Conservation (phyloP, 2,329 filamentous ascomycete species). For the Mycocentrospora acerina region DNA sequence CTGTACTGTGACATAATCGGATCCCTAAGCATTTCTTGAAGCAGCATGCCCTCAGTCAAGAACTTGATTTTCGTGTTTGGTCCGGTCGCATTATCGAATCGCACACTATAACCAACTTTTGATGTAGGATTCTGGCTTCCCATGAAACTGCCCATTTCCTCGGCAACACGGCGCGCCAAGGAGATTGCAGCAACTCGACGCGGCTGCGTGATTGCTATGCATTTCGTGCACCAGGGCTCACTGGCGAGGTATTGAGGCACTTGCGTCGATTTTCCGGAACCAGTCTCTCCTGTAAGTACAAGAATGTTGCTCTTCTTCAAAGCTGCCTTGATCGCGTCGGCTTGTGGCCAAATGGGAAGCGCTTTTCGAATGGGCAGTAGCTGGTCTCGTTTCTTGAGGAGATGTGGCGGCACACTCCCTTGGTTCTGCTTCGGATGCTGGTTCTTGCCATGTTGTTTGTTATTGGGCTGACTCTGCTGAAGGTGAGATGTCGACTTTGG, state of each 20-base stretch:
- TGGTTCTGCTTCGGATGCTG: constrained; percentile 8
- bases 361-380: constrained; percentile 60
- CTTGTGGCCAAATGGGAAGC: constrained; percentile 79
- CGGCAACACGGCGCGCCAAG: constrained; percentile 81
- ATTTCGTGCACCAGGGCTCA: constrained; percentile 78
- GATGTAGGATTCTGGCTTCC: constrained; percentile 60
- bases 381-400: constrained; percentile 48
- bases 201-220: constrained; percentile 89
- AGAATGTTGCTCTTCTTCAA: constrained; percentile 71
- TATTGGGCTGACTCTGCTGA: constrained; percentile 1
- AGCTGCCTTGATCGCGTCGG: constrained; percentile 66
- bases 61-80: constrained; percentile 86
- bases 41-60: constrained; percentile 91
- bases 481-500: constrained; percentile 1
- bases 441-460: constrained; percentile 3
- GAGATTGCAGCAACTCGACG: constrained; percentile 91
- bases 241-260: constrained; percentile 84
- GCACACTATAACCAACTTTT: constrained; percentile 87
- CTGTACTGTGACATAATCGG: constrained; percentile 82
- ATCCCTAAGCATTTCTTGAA: constrained; percentile 90
- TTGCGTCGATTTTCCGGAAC: constrained; percentile 95
- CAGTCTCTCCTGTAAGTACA: constrained; percentile 88
- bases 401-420: constrained; percentile 19
- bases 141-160: constrained; percentile 71
- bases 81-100: constrained; percentile 87